These are phyloP conservation scores for Saccharum hybrid DNA, from an alignment of 202 grass and related monocot species.

Conservation along the genomic window DNA sequence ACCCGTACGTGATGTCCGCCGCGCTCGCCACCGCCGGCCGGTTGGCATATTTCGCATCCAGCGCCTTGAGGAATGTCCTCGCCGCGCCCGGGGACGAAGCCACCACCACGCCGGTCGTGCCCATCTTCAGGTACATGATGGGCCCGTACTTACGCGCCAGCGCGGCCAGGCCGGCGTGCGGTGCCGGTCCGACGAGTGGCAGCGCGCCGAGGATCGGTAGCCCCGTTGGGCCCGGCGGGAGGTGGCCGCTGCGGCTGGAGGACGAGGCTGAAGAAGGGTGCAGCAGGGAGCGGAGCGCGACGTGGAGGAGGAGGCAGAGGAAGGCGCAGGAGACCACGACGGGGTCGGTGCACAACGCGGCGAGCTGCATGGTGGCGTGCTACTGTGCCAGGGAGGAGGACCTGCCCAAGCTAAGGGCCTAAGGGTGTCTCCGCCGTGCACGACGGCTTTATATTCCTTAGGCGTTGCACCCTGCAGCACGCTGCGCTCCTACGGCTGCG, in stretches of 20 bases:
- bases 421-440: background rate
- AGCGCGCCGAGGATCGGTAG: conserved; percentile 71
- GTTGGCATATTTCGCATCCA: conserved; percentile 71
- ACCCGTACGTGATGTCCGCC: conserved; percentile 67
- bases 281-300: conserved; percentile 44
- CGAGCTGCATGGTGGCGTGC: conserved; percentile 42
- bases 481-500: no score
- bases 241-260: background rate
- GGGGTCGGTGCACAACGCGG: conserved; percentile 54
- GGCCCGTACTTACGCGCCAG: conserved; percentile 63
- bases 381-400: background rate
- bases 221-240: conserved; percentile 59
- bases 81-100: conserved; percentile 66
- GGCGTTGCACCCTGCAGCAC: no score
- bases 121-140: conserved; percentile 91
- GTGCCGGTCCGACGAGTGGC: conserved; percentile 64
- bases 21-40: conserved; percentile 64
- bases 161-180: conserved; percentile 60
- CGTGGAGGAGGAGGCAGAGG: conserved; percentile 74
- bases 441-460: background rate
- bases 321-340: conserved; percentile 53
- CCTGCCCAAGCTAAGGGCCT: background rate
- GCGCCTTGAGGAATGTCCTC: conserved; percentile 67
- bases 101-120: conserved; percentile 66
- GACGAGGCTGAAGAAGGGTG: background rate